phyloP scores from a whole-genome alignment of 768 basidiomycete genomes.

The Naganishia friedmannii region DNA sequence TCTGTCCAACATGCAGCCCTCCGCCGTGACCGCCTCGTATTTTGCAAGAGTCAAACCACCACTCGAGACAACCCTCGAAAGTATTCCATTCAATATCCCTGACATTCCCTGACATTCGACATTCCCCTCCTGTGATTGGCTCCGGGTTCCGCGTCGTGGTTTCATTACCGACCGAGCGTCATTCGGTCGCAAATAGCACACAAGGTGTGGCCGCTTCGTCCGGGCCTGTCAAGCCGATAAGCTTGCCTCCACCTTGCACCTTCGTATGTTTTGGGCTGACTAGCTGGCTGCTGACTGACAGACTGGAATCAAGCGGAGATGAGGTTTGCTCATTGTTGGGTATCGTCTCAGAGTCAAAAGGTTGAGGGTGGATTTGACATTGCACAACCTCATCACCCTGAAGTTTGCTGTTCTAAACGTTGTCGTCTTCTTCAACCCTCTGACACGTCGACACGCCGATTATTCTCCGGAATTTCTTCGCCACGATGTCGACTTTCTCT shows the following conservation, averaged over 20 bases:
- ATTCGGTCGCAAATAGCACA: constrained; percentile 20
- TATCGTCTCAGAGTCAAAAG: background rate
- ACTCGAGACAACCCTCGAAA: too few relatives aligned
- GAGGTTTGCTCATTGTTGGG: background rate
- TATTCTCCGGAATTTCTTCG: background rate
- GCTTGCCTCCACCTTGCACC: constrained; percentile 6
- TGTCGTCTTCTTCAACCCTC: background rate
- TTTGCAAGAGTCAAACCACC: too few relatives aligned
- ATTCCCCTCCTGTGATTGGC: background rate
- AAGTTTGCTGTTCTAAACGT: background rate
- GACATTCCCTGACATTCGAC: background rate
- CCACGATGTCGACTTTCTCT: constrained; percentile 1
- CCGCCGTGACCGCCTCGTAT: too few relatives aligned
- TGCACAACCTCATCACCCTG: too few relatives aligned
- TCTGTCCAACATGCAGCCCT: too few relatives aligned
- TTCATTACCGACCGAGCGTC: background rate
- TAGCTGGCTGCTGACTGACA: background rate
- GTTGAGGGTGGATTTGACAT: too few relatives aligned
- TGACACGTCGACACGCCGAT: too few relatives aligned
- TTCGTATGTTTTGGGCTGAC: background rate
- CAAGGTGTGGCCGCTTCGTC: background rate
- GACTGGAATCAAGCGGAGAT: background rate
- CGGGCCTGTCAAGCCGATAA: constrained; percentile 22
- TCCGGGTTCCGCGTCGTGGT: background rate
- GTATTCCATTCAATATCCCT: too few relatives aligned